Conservation (phyloP, 192 early-diverging fungal species). For the Geranomyces michiganensis region DNA sequence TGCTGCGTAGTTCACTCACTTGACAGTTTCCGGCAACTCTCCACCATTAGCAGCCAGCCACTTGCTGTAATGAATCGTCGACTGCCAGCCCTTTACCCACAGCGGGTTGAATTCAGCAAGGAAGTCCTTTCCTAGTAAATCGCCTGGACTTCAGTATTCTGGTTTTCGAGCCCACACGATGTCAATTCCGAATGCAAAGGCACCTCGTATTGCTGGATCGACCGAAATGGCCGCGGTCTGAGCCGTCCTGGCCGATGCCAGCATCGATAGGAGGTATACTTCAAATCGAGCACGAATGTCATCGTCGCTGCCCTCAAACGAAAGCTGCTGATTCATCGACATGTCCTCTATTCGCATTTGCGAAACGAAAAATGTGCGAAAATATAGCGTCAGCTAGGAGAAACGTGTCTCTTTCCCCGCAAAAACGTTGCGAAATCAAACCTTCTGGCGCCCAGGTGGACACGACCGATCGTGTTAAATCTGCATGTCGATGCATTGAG, state of each 20-base stretch:
- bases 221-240: slow-evolving; percentile 35
- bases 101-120: slow-evolving; percentile 63
- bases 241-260: slow-evolving; percentile 67
- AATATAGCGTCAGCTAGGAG: background rate
- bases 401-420: background rate
- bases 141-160: background rate
- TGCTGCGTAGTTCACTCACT: background rate
- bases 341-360: slow-evolving; percentile 44
- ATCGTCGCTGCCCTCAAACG: slow-evolving; percentile 77
- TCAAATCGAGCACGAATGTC: slow-evolving; percentile 77
- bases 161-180: no score
- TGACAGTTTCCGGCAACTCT: slow-evolving; percentile 9
- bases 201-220: slow-evolving; percentile 23
- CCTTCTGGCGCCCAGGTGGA: slow-evolving; percentile 60
- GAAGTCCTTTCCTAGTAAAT: slow-evolving; percentile 53
- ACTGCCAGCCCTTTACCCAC: slow-evolving; percentile 70
- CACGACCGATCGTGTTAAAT: slow-evolving; percentile 69
- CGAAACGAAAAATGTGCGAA: background rate
- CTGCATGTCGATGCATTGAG: slow-evolving; percentile 21
- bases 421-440: slow-evolving; percentile 8
- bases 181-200: slow-evolving; percentile 12
- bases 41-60: slow-evolving; percentile 56
- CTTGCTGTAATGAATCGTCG: slow-evolving; percentile 66
- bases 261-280: slow-evolving; percentile 67
- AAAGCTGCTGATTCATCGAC: slow-evolving; percentile 59